Percentiles rank a stretch among this genome's conserved stretches.
phyloP scores from a whole-genome alignment of 176 grass and related monocot species.

The Oryza australiensis region DNA sequence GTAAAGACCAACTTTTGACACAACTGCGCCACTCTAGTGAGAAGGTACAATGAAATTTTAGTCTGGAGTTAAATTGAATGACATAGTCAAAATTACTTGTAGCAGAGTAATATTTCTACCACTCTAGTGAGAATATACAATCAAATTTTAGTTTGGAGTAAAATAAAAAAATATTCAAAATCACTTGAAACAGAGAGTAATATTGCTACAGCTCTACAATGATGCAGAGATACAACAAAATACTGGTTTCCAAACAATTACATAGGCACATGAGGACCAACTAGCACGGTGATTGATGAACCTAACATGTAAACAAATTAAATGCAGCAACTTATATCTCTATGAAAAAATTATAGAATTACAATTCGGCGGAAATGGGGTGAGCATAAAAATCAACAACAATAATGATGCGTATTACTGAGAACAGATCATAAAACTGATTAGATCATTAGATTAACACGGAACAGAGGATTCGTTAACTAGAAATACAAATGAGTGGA shows the following conservation, averaged over 20 bases:
- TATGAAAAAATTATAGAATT: not conserved
- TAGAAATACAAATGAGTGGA: not conserved
- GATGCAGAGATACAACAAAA: not conserved
- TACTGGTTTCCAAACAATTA: not conserved
- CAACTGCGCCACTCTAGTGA: no score
- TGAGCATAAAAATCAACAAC: not conserved
- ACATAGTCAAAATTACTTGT: not conserved
- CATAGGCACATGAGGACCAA: not conserved
- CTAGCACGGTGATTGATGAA: not conserved
- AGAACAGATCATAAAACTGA: not conserved
- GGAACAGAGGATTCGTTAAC: not conserved
- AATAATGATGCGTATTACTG: not conserved
- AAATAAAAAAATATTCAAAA: no score
- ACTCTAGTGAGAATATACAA: not conserved
- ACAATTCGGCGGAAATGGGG: no score
- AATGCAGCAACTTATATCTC: not conserved
- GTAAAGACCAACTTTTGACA: not conserved
- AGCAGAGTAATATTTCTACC: not conserved
- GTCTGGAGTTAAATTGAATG: not conserved
- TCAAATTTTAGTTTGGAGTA: not conserved
- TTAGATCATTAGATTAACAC: not conserved
- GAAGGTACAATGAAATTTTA: no score
- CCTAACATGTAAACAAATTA: not conserved
- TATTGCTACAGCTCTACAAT: not conserved
- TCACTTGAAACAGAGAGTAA: not conserved